Conservation (phyloP, 1,139 yeast genomes). For the Kluyveromyces marxianus region DNA sequence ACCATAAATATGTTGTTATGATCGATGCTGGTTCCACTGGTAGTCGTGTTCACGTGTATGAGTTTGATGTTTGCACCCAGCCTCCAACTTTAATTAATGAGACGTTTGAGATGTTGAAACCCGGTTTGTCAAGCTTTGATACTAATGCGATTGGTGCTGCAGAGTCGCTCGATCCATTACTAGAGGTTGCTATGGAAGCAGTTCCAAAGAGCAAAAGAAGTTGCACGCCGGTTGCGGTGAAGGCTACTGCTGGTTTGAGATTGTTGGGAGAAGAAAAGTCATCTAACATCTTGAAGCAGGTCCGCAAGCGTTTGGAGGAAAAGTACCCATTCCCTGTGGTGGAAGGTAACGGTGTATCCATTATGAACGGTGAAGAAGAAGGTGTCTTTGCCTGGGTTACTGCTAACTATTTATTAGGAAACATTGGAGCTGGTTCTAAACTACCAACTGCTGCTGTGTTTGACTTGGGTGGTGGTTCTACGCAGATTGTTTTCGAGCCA, state of each 20-base stretch:
- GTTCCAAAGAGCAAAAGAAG: slow-evolving; percentile 67
- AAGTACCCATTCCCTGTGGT: slow-evolving; percentile 91
- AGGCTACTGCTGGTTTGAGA: slow-evolving; percentile 97
- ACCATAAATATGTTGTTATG: slow-evolving; percentile 67
- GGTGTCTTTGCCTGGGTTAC: slow-evolving; percentile 99
- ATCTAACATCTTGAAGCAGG: slow-evolving; percentile 62
- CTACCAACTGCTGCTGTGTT: slow-evolving; percentile 90
- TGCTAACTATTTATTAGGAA: slow-evolving; percentile 83
- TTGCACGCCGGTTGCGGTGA: slow-evolving; percentile 91
- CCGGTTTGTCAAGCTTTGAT: slow-evolving; percentile 84
- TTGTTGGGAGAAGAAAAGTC: slow-evolving; percentile 72
- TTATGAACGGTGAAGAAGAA: slow-evolving; percentile 95
- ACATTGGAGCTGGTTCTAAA: slow-evolving; percentile 70
- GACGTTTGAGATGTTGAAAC: slow-evolving; percentile 79
- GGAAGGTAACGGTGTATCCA: slow-evolving; percentile 72
- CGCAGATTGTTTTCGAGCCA: slow-evolving; percentile 97
- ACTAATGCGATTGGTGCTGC: slow-evolving; percentile 84
- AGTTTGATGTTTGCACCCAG: slow-evolving; percentile 74
- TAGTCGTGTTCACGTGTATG: slow-evolving; percentile 88
- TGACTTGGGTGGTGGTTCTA: slow-evolving; percentile 97
- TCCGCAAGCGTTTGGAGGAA: slow-evolving; percentile 61
- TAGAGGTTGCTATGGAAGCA: slow-evolving; percentile 61
- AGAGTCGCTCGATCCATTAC: slow-evolving; percentile 69
- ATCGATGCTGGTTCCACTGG: slow-evolving; percentile 97
- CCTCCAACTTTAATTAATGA: slow-evolving; percentile 78